A percentile compares a stretch with the other conserved stretches of the same genome.
Conservation (phyloP, 2,329 filamentous ascomycete genomes). For the Monascus ruber region DNA sequence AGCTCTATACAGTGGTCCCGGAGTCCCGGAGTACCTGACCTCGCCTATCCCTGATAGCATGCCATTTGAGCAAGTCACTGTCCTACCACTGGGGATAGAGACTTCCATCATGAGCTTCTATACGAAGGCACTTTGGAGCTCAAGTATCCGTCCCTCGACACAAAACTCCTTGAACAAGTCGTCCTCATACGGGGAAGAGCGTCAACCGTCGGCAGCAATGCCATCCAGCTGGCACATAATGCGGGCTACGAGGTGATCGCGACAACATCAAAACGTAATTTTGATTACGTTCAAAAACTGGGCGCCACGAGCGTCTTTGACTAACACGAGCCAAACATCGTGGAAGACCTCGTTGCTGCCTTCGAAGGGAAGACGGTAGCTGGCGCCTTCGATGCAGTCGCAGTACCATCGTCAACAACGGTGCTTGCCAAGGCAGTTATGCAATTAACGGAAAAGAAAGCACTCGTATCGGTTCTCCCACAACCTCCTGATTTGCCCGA, state of each 20-base stretch:
- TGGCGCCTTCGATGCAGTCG: constrained; percentile 5
- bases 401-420: too few species aligned
- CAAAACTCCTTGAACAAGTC: constrained; percentile 12
- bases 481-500: not conserved
- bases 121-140: constrained; percentile 8
- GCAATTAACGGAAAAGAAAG: not conserved
- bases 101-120: constrained; percentile 14
- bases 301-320: constrained; percentile 34
- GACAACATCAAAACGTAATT: constrained; percentile 28
- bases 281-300: constrained; percentile 29
- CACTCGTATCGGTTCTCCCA: not conserved
- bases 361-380: constrained; percentile 1
- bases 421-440: not conserved
- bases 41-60: constrained; percentile 7
- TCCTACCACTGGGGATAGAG: constrained; percentile 10
- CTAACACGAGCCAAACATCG: constrained; percentile 19
- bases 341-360: constrained; percentile 7
- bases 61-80: constrained; percentile 8
- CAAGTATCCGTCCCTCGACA: not conserved
- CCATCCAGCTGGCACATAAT: constrained; percentile 29
- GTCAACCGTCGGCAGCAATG: constrained; percentile 31
- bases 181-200: constrained; percentile 41
- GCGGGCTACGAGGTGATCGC: constrained; percentile 27
- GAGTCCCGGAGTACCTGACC: constrained; percentile 4
- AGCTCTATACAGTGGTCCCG: constrained; percentile 9